Percentiles rank a stretch among this genome's conserved stretches.
Evolutionary conservation across 2,329 filamentous ascomycete species (phyloP).

Genomic region (Botryotinia globosa): DNA sequence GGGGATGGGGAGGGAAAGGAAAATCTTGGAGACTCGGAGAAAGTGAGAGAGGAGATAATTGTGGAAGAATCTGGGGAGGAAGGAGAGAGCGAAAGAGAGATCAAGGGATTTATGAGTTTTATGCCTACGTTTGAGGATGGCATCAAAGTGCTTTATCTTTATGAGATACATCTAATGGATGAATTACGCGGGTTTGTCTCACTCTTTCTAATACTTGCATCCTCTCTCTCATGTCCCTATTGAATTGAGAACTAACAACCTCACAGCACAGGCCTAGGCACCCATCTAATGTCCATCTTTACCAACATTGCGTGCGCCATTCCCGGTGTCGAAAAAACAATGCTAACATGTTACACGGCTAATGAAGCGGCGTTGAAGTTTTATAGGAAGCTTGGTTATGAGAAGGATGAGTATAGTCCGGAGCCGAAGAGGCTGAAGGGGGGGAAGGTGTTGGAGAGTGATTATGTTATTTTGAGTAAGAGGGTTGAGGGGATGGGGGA

Average conservation of each 20-base stretch:
- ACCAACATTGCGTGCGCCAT: conserved; percentile 53
- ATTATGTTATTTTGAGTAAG: conserved; percentile 61
- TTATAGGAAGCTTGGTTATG: conserved; percentile 60
- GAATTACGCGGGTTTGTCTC: conserved; percentile 52
- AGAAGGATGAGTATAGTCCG: conserved; percentile 55
- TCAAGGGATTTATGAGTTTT: conserved; percentile 61
- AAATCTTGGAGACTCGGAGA: background rate
- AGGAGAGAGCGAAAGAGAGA: conserved; percentile 27
- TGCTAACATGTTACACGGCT: conserved; percentile 69
- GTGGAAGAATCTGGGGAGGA: background rate
- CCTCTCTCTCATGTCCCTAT: background rate
- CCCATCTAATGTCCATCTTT: conserved; percentile 55
- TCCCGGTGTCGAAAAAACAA: conserved; percentile 59
- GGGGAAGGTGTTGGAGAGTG: conserved; percentile 52
- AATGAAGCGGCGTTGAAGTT: conserved; percentile 58
- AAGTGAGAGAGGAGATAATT: background rate
- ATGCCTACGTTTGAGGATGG: conserved; percentile 70
- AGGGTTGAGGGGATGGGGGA: background rate
- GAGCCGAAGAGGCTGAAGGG: conserved; percentile 51
- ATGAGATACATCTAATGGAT: conserved; percentile 68
- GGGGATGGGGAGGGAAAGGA: conserved; percentile 44
- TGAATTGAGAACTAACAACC: conserved; percentile 4
- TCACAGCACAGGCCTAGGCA: conserved; percentile 60
- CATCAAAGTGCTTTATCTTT: conserved; percentile 69
- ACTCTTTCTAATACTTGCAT: background rate